phyloP scores from a whole-genome alignment of 345 rosid species.

The Citrus cavaleriei region DNA sequence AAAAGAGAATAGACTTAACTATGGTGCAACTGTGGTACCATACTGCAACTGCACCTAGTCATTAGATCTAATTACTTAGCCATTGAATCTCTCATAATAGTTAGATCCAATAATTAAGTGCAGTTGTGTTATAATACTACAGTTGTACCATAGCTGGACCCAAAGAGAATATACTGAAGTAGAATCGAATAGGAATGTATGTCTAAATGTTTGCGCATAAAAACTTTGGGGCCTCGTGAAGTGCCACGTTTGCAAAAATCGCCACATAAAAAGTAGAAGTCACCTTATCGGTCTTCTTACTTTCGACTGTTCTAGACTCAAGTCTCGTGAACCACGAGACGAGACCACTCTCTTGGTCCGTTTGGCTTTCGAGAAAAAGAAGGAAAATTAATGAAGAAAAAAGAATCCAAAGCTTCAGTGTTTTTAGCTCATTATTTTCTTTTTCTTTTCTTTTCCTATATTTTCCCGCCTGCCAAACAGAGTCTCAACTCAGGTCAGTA shows the following conservation, averaged over 20 bases:
- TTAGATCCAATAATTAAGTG: accelerated
- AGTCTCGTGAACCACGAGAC: not conserved
- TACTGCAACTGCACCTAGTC: accelerated
- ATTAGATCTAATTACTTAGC: no score
- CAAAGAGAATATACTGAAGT: no score
- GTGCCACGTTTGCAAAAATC: not conserved
- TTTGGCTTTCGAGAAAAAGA: not conserved
- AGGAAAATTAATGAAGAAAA: not conserved
- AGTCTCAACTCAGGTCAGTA: not conserved
- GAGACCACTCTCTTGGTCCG: not conserved
- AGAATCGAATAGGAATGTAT: no score
- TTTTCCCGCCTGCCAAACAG: not conserved
- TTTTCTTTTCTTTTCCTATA: not conserved
- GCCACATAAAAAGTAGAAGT: not conserved
- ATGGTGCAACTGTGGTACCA: no score
- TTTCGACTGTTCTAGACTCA: not conserved
- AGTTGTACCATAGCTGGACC: accelerated
- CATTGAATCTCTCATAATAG: no score
- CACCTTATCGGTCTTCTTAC: not conserved
- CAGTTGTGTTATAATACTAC: accelerated
- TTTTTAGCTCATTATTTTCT: not conserved
- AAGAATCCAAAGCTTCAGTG: not conserved
- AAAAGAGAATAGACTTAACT: no score
- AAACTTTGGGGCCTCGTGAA: not conserved
- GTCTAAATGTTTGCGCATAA: no score